Evolutionary conservation across 2,329 filamentous ascomycete species (phyloP), one percentile per base, ranked within the genome.

Genomic region (Leptographium galeiforme): DNA sequence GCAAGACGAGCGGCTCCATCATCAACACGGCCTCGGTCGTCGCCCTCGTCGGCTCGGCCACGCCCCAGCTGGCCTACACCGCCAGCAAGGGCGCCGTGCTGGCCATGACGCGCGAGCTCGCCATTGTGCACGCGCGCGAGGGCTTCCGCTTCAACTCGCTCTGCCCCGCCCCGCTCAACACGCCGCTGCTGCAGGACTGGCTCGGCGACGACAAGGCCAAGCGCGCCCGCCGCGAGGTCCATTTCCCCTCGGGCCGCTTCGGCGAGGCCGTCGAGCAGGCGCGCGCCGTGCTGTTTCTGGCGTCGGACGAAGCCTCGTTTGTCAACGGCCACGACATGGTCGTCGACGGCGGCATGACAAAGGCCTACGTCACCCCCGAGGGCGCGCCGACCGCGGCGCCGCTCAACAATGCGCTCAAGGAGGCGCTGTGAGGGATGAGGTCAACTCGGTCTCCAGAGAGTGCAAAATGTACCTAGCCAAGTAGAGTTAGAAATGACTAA

Each of bases 191-290:
- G 52, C 89, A 95, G 72, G 87, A 95, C 70, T 95, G 89, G 88
- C 81, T 95, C 25, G 90, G 90, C 57, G 87, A 93, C 62, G 89
- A 95, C 70, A 66, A 81, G 65, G 79, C 79, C 57, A 95, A 95
- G 78, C 82, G 89, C 36, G 72, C 81, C 63, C 78, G 90, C 48
- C 85, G 89, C 54, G 89, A 95, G 73, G 77, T 95, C 25, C 89
- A 95, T 69, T 95, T 95, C 76, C 89, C 89, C 6, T 80, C 78
- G 8, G 89, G 89, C 44, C 81, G 90, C 13, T 95, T 95, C 63
- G 89, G 89, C 50, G 89, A 96, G 74, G 87, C 90, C n/a, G 73
- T 95, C 56, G 89, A 96, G 74, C 89, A 95, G 73, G 89, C 89
- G 0, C 85, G 94, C 58, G 89, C 87, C 8, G 89, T 95, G 0